Base-by-base conservation (phyloP, 805 yeast species). In the Ogataea haglerorum region DNA sequence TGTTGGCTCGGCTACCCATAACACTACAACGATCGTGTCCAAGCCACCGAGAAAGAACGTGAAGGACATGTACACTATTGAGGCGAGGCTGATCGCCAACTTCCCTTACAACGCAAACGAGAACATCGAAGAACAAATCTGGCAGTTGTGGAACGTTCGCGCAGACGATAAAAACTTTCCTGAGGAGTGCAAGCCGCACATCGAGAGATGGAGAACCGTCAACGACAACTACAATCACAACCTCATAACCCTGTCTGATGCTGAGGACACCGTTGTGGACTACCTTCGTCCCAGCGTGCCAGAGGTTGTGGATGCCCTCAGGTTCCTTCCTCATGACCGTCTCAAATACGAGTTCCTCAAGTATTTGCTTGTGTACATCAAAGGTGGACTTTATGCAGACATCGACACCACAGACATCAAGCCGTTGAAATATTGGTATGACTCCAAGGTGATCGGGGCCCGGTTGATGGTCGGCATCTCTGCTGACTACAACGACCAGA, bases 341-440 rank as follows among this genome's bases (percentile, higher is more conserved):
- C 57, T 70, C 39, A 60, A 61, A 46, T 72, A 71, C 65, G 81
- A 76, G 54, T 75, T 76, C 47, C 68, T 78, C 56, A 65, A 80
- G 39, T 79, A 78, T 53, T 58, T 77, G 44, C 64, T 76, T 6
- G 49, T 78, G 5, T 76, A 54, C 44, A 68, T 78, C 3, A 58
- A 63, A 33, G 85, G 85, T 34, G 85, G 85, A n/a, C 69, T 75
- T 10, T 79, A 79, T 51, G 72, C 82, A 3, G 84, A 79, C 54
- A 74, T 78, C 25, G 85, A 79, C 54, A 78, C 83, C 0, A 65
- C 62, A 43, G 72, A 79, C 18, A 65, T 73, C 38, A 77, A 70
- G 43, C 81, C 81, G 1, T 38, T 62, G 15, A 54, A 47, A 45
- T 52, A 34, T 41, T 62, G 67, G 58, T 47, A 48, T 30, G 49